phyloP scores from a whole-genome alignment of 257 asterid species.

The Echites panduratus region DNA sequence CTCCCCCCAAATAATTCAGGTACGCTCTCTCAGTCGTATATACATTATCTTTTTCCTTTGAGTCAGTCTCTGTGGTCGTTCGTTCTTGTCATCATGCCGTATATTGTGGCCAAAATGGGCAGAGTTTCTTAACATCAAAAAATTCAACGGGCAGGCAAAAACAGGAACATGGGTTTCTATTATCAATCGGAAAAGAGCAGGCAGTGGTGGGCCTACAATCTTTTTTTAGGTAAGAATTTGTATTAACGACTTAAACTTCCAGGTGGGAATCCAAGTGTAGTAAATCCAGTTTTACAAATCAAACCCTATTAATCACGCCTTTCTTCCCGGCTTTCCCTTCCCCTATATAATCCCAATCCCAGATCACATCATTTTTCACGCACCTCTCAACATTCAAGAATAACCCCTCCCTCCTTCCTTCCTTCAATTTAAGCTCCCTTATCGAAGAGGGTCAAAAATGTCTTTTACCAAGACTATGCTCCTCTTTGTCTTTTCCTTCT shows the following conservation, averaged over 20 bases:
- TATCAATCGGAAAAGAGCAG: not conserved
- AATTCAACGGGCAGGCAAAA: constrained; percentile 2
- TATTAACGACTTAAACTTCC: constrained; percentile 31
- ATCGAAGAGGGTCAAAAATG: not conserved
- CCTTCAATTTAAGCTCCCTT: no score
- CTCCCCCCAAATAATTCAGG: not conserved
- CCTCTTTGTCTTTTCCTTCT: constrained; percentile 14
- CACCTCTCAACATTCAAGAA: not conserved
- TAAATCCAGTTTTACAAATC: constrained; percentile 19
- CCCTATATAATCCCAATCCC: constrained; percentile 24
- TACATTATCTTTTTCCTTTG: no score
- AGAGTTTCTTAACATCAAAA: not conserved
- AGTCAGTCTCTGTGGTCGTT: no score
- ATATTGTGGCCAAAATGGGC: not conserved
- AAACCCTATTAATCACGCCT: constrained; percentile 59
- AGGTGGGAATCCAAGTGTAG: constrained; percentile 23
- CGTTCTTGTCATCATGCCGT: not conserved
- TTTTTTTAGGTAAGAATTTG: not conserved
- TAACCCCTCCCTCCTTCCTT: no score
- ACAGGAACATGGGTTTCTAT: not conserved
- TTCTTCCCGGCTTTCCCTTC: constrained; percentile 36
- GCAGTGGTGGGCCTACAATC: not conserved
- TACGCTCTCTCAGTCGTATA: no score
- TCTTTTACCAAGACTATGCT: not conserved
- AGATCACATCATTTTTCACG: constrained; percentile 10